Base-by-base conservation (phyloP, 2,329 filamentous ascomycete genomes). In the Penicillium sp. region DNA sequence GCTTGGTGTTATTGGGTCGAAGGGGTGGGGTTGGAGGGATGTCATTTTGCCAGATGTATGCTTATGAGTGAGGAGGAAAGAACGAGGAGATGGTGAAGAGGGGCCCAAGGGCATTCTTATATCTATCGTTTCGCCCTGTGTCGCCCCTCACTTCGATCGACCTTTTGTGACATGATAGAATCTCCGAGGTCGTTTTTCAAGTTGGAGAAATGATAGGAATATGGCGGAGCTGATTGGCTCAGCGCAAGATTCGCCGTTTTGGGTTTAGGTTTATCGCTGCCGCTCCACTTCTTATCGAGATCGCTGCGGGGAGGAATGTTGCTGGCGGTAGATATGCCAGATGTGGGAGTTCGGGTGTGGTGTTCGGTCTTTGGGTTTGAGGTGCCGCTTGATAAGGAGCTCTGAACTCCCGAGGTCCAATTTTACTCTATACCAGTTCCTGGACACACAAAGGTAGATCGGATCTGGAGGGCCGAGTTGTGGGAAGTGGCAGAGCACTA, bases 1-100 rank as follows among this genome's bases (percentile, higher is more conserved):
- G 57, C 65, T 72, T 21, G 77, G 74, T 15, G 74, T 76, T 51
- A 79, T 73, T 19, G 77, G 76, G 64, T 79, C 77, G 58, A 79
- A 79, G 11, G 78, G 78, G 66, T 79, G 78, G 11, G 78, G 78
- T 66, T 79, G 78, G 65, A 26, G 68, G 52, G 60, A 29, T 13
- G 58, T 49, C 58, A 60, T 65, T 54, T n/a, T 61, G 60, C 13
- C 4, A 26, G 26, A 26, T 26, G 26, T 26, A 26, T 26, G 35
- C 13, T 17, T 41, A 13, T 41, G 5, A 13, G 35, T 5, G 4
- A 15, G 4, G 35, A 41, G 0, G 1, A 41, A 15, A 41, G 4
- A 17, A 13, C 11, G 13, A 41, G 35, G 11, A 15, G 35, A 15
- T 15, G 5, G 13, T 15, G 11, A 13, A 5, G 13, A 41, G 11